Evolutionary conservation across 2,329 filamentous ascomycete species (phyloP), one percentile per base, ranked within the genome.

Genomic region (Colletotrichum sp.): DNA sequence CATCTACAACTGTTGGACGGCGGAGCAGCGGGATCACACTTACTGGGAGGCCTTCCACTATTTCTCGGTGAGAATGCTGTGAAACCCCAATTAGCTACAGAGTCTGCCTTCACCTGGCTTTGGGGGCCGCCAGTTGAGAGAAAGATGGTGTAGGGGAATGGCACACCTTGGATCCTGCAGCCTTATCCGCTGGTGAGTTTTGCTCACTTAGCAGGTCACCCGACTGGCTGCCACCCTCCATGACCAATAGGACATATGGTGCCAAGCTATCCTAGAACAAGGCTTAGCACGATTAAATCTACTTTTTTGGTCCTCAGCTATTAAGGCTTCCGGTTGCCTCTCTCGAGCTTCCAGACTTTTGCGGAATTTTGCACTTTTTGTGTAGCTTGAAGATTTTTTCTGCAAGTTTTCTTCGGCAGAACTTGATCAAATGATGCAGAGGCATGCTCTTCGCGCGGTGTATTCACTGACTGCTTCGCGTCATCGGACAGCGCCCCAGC

Each of bases 191-290:
- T 21, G 44, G 44, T 52, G 44, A 52, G 10, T 52, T 21, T 21
- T 12, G 10, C n/a, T 52, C 44, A 52, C 44, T 21, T 21, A 52
- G 3, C 0, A 13, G 44, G 44, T 52, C 44, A 21, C 44, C 44
- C 44, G 10, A 52, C 44, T 52, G 44, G n/a, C 44, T 21, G 44
- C n/a, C 44, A 52, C n/a, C n/a, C 44, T 52, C 44, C 44, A 52
- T 21, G n/a, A 13, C n/a, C n/a, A 52, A 21, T 21, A 13, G 10
- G 0, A 52, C 0, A 0, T 12, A 21, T 21, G n/a, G n/a, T n/a
- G n/a, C 44, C 44, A 21, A 13, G 44, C 44, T 21, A 21, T 52
- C 10, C n/a, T 21, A 52, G 18, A 52, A 21, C n/a, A 52, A 52
- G 44, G 44, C 44, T 52, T 52, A 52, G n/a, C 44, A 52, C n/a